Conservation (phyloP, 1,284 basidiomycete genomes). For the Puccinia hordei region DNA sequence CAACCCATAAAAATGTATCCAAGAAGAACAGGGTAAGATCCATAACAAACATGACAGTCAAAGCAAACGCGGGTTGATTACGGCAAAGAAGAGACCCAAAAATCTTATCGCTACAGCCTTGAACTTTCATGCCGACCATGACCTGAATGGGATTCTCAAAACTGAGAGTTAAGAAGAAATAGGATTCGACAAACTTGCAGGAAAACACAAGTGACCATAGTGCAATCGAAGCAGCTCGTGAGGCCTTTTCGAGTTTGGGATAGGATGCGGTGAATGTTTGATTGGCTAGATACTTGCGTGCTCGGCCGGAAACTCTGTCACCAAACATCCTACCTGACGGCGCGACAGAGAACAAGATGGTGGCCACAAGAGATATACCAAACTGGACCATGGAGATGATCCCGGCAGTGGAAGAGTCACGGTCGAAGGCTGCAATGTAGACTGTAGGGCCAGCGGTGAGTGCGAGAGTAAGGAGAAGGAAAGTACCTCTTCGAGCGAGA, state of each 20-base stretch:
- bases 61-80: constrained; percentile 86
- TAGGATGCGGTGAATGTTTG: constrained; percentile 96
- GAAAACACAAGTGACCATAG: constrained; percentile 88
- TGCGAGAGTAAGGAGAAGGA: constrained; percentile 78
- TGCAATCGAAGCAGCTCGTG: constrained; percentile 72
- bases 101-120: constrained; percentile 77
- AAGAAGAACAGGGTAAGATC: constrained; percentile 91
- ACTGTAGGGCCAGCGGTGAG: constrained; percentile 85
- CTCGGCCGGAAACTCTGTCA: constrained; percentile 87
- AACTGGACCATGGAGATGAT: constrained; percentile 92
- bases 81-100: constrained; percentile 78
- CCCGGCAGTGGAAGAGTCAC: constrained; percentile 68
- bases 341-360: constrained; percentile 78
- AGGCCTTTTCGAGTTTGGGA: constrained; percentile 67
- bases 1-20: constrained; percentile 87
- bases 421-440: constrained; percentile 70
- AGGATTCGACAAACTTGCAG: constrained; percentile 90
- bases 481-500: constrained; percentile 78
- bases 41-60: constrained; percentile 96
- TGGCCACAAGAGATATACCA: constrained; percentile 78
- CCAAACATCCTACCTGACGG: constrained; percentile 94
- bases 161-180: constrained; percentile 92
- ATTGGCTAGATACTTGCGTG: constrained; percentile 87
- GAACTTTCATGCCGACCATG: constrained; percentile 90
- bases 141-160: constrained; percentile 84